These are phyloP conservation scores for Malus hybrid DNA, from an alignment of 331 rosid genomes.

Conservation along the genomic window DNA sequence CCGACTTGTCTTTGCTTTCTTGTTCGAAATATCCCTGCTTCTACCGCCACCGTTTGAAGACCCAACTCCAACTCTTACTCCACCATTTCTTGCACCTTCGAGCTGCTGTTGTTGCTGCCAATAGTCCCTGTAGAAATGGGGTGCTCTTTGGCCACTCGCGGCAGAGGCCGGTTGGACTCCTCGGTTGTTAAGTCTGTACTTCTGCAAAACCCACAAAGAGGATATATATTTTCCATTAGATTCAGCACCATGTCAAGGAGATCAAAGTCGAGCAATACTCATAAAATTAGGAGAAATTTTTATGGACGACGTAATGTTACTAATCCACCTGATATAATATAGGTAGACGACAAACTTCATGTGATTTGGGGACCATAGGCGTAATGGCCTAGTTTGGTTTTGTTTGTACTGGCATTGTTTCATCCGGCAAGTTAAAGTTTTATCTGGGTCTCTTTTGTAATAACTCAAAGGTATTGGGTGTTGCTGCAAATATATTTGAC, in stretches of 20 bases:
- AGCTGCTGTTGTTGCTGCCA: background rate
- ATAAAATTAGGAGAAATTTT: background rate
- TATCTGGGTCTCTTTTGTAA: background rate
- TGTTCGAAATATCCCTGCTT: background rate
- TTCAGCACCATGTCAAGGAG: background rate
- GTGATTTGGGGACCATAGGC: background rate
- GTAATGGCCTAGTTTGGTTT: background rate
- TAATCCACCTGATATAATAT: too few species aligned
- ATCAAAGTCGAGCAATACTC: background rate
- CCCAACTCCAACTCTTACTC: background rate
- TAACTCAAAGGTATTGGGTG: background rate
- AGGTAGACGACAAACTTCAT: background rate
- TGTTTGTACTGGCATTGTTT: background rate
- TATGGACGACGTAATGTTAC: too few species aligned
- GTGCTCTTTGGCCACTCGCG: background rate
- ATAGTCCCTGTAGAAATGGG: background rate
- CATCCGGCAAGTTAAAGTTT: background rate
- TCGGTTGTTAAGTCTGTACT: background rate
- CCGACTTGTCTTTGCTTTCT: too few species aligned
- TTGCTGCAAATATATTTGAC: background rate
- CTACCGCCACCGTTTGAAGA: background rate
- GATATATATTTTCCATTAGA: background rate
- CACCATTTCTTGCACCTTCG: background rate
- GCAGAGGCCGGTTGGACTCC: background rate
- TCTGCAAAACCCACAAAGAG: background rate